Base-by-base conservation (phyloP, 768 basidiomycete species). In the Leccinum incarnatum region DNA sequence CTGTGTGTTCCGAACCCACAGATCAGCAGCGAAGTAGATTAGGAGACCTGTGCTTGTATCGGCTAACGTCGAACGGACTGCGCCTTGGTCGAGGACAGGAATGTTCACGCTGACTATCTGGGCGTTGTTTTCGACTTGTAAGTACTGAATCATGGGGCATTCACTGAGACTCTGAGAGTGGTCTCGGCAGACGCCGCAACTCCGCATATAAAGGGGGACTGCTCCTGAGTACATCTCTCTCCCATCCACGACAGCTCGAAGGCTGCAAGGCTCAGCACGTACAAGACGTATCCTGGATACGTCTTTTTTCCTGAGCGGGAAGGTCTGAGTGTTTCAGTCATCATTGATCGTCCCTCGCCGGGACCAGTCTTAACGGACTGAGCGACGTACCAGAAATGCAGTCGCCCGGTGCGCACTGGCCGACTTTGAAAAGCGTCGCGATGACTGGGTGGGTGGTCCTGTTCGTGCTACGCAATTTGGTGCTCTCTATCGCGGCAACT, bases 281-380 rank as follows among this genome's bases (percentile, higher is more conserved):
- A 72, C 71, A 58, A 48, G 67, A 57, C 37, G 55, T 29, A 58
- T 53, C n/a, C 11, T 23, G 30, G 14, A 46, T 58, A 56, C 49
- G 52, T 65, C 67, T 67, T 56, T 63, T 29, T 37, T 71, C 45
- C 60, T 67, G 74, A 72, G 72, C 64, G 66, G 72, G 69, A 74
- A 67, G 69, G 72, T 73, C 69, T 74, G 72, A 74, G 65, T 53
- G 42, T 68, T 53, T 23, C 57, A 49, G 69, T 66, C 70, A 64
- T 56, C 67, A 64, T 59, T 34, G 67, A 72, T 63, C 51, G 71
- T 69, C 69, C 57, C 72, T 66, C 60, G 56, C 62, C 1, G 66
- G 61, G 71, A 63, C 65, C 59, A 55, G 69, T 63, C 66, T 9
- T 69, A 23, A 67, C 8, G 58, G 65, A 56, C 67, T 59, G 63